Evolutionary conservation across 331 rosid genomes (phyloP), one percentile per base, ranked within the genome.

Genomic region (Acacia pycnantha): DNA sequence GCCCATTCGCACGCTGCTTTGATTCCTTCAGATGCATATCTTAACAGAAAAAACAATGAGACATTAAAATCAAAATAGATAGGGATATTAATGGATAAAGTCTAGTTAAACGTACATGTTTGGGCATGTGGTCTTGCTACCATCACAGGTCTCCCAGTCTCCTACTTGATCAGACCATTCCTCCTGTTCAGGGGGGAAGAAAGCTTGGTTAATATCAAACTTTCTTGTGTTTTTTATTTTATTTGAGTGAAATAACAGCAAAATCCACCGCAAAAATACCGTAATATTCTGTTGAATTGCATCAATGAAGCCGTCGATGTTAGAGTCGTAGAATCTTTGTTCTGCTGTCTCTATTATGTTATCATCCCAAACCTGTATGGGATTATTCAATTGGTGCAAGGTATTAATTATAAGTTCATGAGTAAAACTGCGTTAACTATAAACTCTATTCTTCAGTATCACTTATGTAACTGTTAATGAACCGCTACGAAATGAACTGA

Each of bases 1-100:
- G 97, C 97, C 93, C 88, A 93, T 54, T 85, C 72, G 77, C 98
- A 95, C 11, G 98, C 98, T 65, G 90, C 91, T 82, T 84, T 5
- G 67, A 79, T 86, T 35, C 98, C 77, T 85, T 95, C 98, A 58
- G 93, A 74, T 71, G 97, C 98, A 77, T 93, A 93, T 85, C 98
- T 95, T 82, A 85, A 79, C 77, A 18, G 11, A 40, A 43, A 0
- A 37, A 16, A 47, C 22, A 62, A 73, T 11, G 27, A 40, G 71
- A 70, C 4, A 19, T 21, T 1, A 14, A 0, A 21, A 18, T 64
- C 11, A 27, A 64, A 64, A 24, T 26, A 61, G 8, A 2, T 10
- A 9, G 46, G 0, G 12, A 43, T 43, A 43, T 43, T 43, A 43
- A 43, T 43, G 29, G 43, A 59, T 56, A 3, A 58, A 56, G 75